Base-by-base conservation (phyloP, 768 basidiomycete species). In the Suillus decipiens region DNA sequence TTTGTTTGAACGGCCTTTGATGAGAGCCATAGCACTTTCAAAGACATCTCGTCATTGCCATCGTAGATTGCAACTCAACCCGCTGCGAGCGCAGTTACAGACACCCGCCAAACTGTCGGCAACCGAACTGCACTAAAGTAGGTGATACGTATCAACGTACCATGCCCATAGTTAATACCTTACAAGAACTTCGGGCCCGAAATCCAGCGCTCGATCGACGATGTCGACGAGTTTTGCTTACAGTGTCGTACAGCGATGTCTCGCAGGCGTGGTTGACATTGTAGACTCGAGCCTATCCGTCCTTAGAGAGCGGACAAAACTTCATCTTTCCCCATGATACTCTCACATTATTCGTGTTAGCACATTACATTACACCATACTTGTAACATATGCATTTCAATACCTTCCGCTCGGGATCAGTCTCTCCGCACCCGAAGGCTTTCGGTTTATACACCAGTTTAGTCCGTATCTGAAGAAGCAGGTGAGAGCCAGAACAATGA, bases 151-250 rank as follows among this genome's bases (percentile, higher is more conserved):
- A 66, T 61, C 63, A 68, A 33, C 34, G 19, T 60, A 59, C 59
- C 62, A 59, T 71, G 61, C 65, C 39, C 45, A 50, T 58, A 51
- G 33, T 54, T 54, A 15, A 57, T 10, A 41, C 10, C 34, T 56
- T 61, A 47, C 61, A 70, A 92, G 90, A 83, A 84, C 68, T 92
- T 82, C 73, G 90, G 86, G 6, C 71, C 78, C 2, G 90, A 92
- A 64, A 81, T 92, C 62, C 85, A 92, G 70, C 81, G 82, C 64
- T 85, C 88, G 69, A 73, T 90, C 63, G 90, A 92, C 76, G 79
- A 78, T 47, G 88, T 90, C 68, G 83, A 90, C 69, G 88, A 91
- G 59, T 87, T 79, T 63, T 92, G 90, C 72, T 86, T 82, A 68
- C 83, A 84, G 53, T 92, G 90, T 73, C 84, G 86, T 42, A 83